phyloP scores from a whole-genome alignment of 2,329 filamentous ascomycete genomes.

The Uncinocarpus reesii region DNA sequence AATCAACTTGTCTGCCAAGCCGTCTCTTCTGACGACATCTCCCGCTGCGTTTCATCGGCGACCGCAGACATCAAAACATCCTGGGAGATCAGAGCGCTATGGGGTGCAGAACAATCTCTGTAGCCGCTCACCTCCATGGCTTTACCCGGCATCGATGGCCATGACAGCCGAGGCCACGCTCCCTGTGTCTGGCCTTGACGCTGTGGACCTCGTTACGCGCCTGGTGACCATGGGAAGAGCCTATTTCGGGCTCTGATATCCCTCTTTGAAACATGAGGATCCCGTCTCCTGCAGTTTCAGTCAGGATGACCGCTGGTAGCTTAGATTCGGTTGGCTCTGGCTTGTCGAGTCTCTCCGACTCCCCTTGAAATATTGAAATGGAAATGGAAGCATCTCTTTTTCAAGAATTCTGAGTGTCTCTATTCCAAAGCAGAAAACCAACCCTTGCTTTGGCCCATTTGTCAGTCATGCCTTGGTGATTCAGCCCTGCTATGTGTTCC shows the following conservation, averaged over 20 bases:
- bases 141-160: not conserved
- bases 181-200: too few species aligned
- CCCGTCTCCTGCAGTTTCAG: not conserved
- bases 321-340: constrained; percentile 8
- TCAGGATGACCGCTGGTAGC: not conserved
- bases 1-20: constrained; percentile 8
- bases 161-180: not conserved
- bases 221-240: not conserved
- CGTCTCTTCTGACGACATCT: constrained; percentile 2
- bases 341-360: not conserved
- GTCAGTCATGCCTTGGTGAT: too few species aligned
- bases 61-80: constrained; percentile 1
- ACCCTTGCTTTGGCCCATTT: not conserved
- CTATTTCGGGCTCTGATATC: constrained; percentile 1
- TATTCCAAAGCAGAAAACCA: not conserved
- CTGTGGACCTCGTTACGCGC: not conserved
- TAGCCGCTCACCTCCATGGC: not conserved
- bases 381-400: not conserved
- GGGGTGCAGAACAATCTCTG: not conserved
- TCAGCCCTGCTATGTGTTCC: too few species aligned
- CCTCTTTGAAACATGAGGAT: constrained; percentile 4
- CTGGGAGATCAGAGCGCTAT: too few species aligned
- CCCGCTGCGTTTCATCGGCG: constrained; percentile 6
- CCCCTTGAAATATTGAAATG: not conserved
- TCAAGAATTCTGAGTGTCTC: not conserved